These are phyloP conservation scores for Pichia sp. DNA, from an alignment of 1,139 yeast species.

Conservation along the genomic window DNA sequence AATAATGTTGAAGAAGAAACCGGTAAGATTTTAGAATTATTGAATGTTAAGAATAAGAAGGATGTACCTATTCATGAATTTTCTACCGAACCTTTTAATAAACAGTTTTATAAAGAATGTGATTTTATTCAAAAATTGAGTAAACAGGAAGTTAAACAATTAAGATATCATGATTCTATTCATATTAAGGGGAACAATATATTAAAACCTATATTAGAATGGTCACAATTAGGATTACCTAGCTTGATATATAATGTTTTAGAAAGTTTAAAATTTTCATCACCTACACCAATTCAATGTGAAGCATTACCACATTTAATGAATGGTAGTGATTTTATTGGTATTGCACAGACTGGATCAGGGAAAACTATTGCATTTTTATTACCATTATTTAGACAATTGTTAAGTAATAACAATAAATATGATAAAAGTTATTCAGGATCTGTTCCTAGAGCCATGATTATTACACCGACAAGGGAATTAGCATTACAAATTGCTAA, in stretches of 20 bases:
- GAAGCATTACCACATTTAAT: conserved; percentile 89
- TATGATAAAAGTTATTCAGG: conserved; percentile 17
- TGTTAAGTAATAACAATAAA: conserved; percentile 36
- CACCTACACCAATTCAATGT: conserved; percentile 85
- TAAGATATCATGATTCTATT: conserved; percentile 60
- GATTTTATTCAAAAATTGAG: conserved; percentile 44
- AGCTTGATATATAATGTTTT: conserved; percentile 49
- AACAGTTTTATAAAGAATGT: conserved; percentile 60
- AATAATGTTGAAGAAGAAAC: not conserved
- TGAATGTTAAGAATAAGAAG: conserved; percentile 20
- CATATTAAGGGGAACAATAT: conserved; percentile 52
- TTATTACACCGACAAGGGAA: conserved; percentile 91
- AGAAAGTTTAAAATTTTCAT: conserved; percentile 38
- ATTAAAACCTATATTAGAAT: conserved; percentile 64
- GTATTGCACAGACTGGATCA: conserved; percentile 94
- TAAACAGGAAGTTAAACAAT: conserved; percentile 45
- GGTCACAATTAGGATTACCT: conserved; percentile 82
- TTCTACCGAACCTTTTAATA: conserved; percentile 50
- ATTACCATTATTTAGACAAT: conserved; percentile 77
- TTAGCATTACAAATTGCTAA: conserved; percentile 77
- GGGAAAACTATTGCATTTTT: conserved; percentile 91
- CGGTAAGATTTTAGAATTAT: not conserved
- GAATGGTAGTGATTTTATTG: conserved; percentile 87
- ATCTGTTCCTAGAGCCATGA: conserved; percentile 72
- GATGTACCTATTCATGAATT: conserved; percentile 39